Conservation (phyloP, 2,329 filamentous ascomycete species). For the Hypoxylon sp. region DNA sequence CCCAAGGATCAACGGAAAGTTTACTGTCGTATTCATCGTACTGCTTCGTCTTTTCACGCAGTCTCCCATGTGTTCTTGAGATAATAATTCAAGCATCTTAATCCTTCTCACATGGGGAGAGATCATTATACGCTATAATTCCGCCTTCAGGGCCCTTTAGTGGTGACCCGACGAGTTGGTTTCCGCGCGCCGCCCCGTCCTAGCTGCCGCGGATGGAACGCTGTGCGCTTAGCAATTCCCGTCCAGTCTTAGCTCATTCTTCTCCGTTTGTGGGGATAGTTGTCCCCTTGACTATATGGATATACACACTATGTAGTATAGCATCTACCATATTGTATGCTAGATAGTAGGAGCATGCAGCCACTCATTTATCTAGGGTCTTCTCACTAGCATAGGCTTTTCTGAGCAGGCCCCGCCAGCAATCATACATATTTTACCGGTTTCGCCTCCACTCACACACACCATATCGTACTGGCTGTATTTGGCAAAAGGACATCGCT, state of each 20-base stretch:
- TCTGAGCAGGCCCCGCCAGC: background rate
- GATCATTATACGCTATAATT: slow-evolving; percentile 17
- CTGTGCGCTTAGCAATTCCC: slow-evolving; percentile 49
- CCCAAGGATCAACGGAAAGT: background rate
- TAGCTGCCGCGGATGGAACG: slow-evolving; percentile 47
- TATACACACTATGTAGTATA: slow-evolving; percentile 11
- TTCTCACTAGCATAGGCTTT: slow-evolving; percentile 10
- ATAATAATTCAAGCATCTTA: slow-evolving; percentile 8
- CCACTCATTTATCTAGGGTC: slow-evolving; percentile 13
- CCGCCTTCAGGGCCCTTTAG: slow-evolving; percentile 14
- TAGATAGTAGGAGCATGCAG: slow-evolving; percentile 1
- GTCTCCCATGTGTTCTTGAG: slow-evolving; percentile 3
- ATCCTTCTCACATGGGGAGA: slow-evolving; percentile 22
- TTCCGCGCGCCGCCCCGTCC: slow-evolving; percentile 50
- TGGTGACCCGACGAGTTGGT: slow-evolving; percentile 47
- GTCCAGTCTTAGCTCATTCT: slow-evolving; percentile 44
- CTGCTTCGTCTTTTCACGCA: background rate
- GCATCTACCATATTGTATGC: slow-evolving; percentile 11
- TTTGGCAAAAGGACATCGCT: slow-evolving; percentile 31
- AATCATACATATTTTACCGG: slow-evolving; percentile 8
- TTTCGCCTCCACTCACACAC: slow-evolving; percentile 2
- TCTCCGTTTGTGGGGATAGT: slow-evolving; percentile 29
- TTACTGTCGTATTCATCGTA: slow-evolving; percentile 7
- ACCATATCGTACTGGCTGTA: background rate
- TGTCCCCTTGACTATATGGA: slow-evolving; percentile 16